These are phyloP conservation scores for Phlyctochytrium bullatum DNA, from an alignment of 192 early-diverging fungal genomes.

Conservation along the genomic window DNA sequence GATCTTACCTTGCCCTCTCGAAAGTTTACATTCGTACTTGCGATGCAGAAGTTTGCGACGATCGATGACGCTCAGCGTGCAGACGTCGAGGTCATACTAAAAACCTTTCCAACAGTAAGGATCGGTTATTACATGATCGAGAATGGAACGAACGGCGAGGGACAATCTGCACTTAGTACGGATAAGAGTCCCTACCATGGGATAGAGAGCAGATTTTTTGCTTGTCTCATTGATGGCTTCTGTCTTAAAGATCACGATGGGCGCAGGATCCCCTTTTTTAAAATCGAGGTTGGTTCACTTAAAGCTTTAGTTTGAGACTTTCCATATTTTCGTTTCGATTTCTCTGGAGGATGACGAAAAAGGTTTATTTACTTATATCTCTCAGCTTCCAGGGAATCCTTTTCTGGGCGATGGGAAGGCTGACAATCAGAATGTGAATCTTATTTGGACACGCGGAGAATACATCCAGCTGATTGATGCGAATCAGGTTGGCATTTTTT, in stretches of 20 bases:
- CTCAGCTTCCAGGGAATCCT: background rate
- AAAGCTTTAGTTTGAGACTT: background rate
- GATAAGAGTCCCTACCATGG: background rate
- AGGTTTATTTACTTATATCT: background rate
- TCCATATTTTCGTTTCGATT: background rate
- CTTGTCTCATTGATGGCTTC: constrained; percentile 67
- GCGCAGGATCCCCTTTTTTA: constrained; percentile 62
- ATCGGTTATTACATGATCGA: constrained; percentile 22
- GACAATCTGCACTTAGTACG: background rate
- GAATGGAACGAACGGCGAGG: no score
- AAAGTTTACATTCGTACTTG: constrained; percentile 83
- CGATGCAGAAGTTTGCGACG: constrained; percentile 66
- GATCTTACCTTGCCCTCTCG: no score
- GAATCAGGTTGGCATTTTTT: constrained; percentile 86
- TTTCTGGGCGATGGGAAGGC: constrained; percentile 84
- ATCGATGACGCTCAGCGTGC: constrained; percentile 71
- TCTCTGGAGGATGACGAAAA: constrained; percentile 25
- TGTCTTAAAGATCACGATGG: constrained; percentile 66
- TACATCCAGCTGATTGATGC: constrained; percentile 83
- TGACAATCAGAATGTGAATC: constrained; percentile 86
- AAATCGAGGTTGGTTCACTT: constrained; percentile 2
- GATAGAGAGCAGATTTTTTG: constrained; percentile 54
- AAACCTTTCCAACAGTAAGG: background rate
- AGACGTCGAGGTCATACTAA: constrained; percentile 6
- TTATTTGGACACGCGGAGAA: constrained; percentile 82